A percentile compares a stretch with the other conserved stretches of the same genome.
Conservation (phyloP, 2,329 filamentous ascomycete genomes). For the Cordyceps cateniannulata region DNA sequence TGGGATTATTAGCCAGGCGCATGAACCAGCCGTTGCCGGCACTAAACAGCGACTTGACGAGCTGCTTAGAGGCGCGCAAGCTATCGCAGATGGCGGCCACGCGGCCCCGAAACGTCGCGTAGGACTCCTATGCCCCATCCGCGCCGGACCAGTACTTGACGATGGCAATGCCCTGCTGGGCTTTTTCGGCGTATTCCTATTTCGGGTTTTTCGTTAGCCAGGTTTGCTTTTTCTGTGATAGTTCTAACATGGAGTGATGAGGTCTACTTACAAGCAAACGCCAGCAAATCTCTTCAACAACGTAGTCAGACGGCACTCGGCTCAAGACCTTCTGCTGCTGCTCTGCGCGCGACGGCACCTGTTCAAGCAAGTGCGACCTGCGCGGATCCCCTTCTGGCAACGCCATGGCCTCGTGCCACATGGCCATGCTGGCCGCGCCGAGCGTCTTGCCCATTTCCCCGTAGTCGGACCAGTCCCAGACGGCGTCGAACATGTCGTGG, state of each 20-base stretch:
- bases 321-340: slow-evolving; percentile 20
- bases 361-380: background rate
- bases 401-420: background rate
- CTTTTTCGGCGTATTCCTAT: slow-evolving; percentile 18
- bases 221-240: background rate
- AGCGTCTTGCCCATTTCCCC: slow-evolving; percentile 1
- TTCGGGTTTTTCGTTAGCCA: background rate
- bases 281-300: slow-evolving; percentile 21
- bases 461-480: slow-evolving; percentile 10
- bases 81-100: slow-evolving; percentile 21
- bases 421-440: background rate
- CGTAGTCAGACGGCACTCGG: slow-evolving; percentile 17
- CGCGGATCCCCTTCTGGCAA: background rate
- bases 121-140: slow-evolving; percentile 25
- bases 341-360: slow-evolving; percentile 13
- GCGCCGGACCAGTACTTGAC: slow-evolving; percentile 22
- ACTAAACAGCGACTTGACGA: slow-evolving; percentile 23
- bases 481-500: background rate
- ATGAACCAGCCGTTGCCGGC: slow-evolving; percentile 20
- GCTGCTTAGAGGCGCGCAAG: slow-evolving; percentile 21
- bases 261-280: slow-evolving; percentile 17
- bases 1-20: slow-evolving; percentile 22
- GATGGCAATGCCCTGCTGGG: slow-evolving; percentile 22
- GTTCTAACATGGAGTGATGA: background rate
- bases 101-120: slow-evolving; percentile 19